Conservation (phyloP, 768 basidiomycete genomes). For the Hydnum rufescens region DNA sequence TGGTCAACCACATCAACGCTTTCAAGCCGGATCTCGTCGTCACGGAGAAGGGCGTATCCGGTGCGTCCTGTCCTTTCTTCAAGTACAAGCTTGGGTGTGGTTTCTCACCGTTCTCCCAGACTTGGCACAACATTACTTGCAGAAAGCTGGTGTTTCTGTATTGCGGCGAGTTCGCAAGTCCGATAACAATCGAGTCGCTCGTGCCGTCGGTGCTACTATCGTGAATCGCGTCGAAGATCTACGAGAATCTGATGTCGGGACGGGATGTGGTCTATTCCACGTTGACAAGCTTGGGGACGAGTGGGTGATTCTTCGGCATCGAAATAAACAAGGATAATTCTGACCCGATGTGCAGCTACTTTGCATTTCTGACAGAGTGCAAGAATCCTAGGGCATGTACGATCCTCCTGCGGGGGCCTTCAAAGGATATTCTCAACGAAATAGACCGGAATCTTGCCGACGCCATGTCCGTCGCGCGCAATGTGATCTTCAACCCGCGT, state of each 20-base stretch:
- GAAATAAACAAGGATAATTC: not conserved
- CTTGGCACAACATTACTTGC: slow-evolving; percentile 78
- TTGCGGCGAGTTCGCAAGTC: slow-evolving; percentile 96
- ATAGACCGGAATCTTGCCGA: slow-evolving; percentile 95
- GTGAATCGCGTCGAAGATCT: slow-evolving; percentile 93
- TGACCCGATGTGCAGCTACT: slow-evolving; percentile 41
- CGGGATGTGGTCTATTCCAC: slow-evolving; percentile 86
- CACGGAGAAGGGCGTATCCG: slow-evolving; percentile 95
- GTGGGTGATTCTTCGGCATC: slow-evolving; percentile 19
- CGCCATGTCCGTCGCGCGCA: slow-evolving; percentile 92
- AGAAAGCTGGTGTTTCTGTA: slow-evolving; percentile 75
- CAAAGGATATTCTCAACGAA: slow-evolving; percentile 95
- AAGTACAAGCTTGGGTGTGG: not conserved
- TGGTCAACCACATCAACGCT: slow-evolving; percentile 71
- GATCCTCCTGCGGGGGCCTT: slow-evolving; percentile 90
- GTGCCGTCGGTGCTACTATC: slow-evolving; percentile 88
- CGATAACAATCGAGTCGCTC: slow-evolving; percentile 95
- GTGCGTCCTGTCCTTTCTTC: slow-evolving; percentile 29
- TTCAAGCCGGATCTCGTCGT: slow-evolving; percentile 91
- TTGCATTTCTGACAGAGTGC: slow-evolving; percentile 92
- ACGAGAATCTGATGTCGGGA: slow-evolving; percentile 79
- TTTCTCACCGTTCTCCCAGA: slow-evolving; percentile 27
- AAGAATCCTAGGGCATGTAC: slow-evolving; percentile 86
- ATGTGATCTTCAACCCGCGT: slow-evolving; percentile 86
- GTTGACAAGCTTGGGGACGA: slow-evolving; percentile 97